These are phyloP conservation scores for Aspergillus funiculosus DNA, from an alignment of 495 filamentous ascomycete species.

Conservation along the genomic window DNA sequence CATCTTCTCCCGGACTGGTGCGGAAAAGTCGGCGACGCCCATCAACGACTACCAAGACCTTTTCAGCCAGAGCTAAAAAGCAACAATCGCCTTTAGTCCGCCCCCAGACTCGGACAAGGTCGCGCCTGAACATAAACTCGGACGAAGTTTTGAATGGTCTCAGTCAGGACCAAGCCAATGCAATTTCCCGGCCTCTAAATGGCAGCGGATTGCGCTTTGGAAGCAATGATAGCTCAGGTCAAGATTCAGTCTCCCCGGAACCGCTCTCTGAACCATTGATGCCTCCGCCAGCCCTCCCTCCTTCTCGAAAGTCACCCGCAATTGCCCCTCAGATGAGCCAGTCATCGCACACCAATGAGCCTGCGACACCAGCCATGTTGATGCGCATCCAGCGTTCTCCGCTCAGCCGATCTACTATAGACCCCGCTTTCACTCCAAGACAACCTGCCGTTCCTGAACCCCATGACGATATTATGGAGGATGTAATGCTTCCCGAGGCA, in stretches of 20 bases:
- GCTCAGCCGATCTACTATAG: conserved; percentile 20
- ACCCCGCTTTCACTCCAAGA: conserved; percentile 28
- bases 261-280: conserved; percentile 63
- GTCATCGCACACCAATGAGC: conserved; percentile 35
- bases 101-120: conserved; percentile 59
- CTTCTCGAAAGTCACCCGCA: conserved; percentile 49
- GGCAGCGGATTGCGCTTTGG: conserved; percentile 37
- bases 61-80: conserved; percentile 46
- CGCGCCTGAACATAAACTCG: conserved; percentile 51
- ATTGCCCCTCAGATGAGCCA: conserved; percentile 38
- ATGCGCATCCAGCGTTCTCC: conserved; percentile 59
- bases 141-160: conserved; percentile 38
- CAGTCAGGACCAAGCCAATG: conserved; percentile 28
- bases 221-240: conserved; percentile 56
- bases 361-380: conserved; percentile 79
- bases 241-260: conserved; percentile 67
- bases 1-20: conserved; percentile 21
- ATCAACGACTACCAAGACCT: conserved; percentile 34
- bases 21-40: conserved; percentile 39
- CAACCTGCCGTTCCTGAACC: conserved; percentile 19
- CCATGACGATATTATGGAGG: conserved; percentile 59
- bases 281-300: conserved; percentile 61
- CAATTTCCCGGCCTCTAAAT: conserved; percentile 27
- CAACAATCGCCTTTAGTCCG: conserved; percentile 85
- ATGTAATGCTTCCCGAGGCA: conserved; percentile 62